Percentiles rank a stretch among this genome's conserved stretches.
Conservation (phyloP, 139 green algal genomes). For the Volvox africanus region DNA sequence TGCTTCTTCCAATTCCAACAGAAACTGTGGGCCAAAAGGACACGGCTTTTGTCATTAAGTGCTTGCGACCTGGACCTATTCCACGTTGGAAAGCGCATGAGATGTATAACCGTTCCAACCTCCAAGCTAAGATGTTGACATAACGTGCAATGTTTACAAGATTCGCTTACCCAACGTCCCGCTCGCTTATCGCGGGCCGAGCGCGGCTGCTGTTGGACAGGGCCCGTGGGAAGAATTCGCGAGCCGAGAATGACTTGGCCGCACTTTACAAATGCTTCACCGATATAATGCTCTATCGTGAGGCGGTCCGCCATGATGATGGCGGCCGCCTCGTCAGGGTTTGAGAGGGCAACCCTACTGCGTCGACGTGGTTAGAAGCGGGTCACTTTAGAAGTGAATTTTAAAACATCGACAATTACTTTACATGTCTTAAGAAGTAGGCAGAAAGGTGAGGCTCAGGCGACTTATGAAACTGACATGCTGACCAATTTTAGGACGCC, state of each 20-base stretch:
- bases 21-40: constrained; percentile 26
- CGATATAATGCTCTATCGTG: constrained; percentile 52
- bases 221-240: constrained; percentile 1
- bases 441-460: no score
- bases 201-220: not conserved
- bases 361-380: constrained; percentile 3
- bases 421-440: no score
- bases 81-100: no score
- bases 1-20: constrained; percentile 49
- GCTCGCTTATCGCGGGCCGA: constrained; percentile 7
- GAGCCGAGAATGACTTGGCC: constrained; percentile 41
- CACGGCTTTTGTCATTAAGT: not conserved
- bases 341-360: constrained; percentile 15
- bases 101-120: no score
- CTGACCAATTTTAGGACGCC: no score
- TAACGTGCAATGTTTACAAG: not conserved
- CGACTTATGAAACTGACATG: no score
- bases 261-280: constrained; percentile 44
- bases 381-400: no score
- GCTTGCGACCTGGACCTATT: no score
- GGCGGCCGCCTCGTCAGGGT: not conserved
- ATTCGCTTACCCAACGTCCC: constrained; percentile 33
- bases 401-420: no score
- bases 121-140: no score
- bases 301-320: constrained; percentile 40